These are phyloP conservation scores for Mycena alexandri DNA, from an alignment of 768 basidiomycete genomes.

Conservation along the genomic window DNA sequence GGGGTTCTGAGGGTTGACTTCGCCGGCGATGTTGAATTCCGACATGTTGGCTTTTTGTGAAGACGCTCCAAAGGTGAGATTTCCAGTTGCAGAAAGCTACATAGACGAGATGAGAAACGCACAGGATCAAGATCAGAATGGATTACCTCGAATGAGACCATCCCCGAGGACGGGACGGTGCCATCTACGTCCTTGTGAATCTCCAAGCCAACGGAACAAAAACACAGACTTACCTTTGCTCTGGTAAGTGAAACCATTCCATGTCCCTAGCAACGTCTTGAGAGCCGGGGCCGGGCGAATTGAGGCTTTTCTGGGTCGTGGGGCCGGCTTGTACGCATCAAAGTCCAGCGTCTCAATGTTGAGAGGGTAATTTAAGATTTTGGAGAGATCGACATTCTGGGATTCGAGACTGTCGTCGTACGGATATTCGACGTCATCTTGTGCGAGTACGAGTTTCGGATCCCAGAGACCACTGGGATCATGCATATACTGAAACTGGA, in stretches of 20 bases:
- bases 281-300: constrained; percentile 32
- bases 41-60: constrained; percentile 33
- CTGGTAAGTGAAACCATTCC: constrained; percentile 37
- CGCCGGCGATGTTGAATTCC: constrained; percentile 37
- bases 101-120: not conserved
- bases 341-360: constrained; percentile 31
- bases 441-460: constrained; percentile 32
- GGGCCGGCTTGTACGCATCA: constrained; percentile 31
- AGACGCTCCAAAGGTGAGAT: constrained; percentile 25
- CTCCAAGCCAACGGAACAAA: not conserved
- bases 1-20: constrained; percentile 21
- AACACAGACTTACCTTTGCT: not conserved
- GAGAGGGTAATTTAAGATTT: constrained; percentile 37
- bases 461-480: constrained; percentile 34
- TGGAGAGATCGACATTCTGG: constrained; percentile 25
- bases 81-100: constrained; percentile 29
- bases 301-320: constrained; percentile 16
- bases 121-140: not conserved
- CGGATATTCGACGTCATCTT: constrained; percentile 36
- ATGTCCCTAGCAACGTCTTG: constrained; percentile 28
- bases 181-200: not conserved
- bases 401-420: constrained; percentile 37
- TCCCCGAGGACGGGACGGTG: constrained; percentile 32
- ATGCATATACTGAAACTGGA: constrained; percentile 36
- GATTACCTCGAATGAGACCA: constrained; percentile 36